Base-by-base conservation (phyloP, 2,329 filamentous ascomycete species). In the Scorias spongiosa region DNA sequence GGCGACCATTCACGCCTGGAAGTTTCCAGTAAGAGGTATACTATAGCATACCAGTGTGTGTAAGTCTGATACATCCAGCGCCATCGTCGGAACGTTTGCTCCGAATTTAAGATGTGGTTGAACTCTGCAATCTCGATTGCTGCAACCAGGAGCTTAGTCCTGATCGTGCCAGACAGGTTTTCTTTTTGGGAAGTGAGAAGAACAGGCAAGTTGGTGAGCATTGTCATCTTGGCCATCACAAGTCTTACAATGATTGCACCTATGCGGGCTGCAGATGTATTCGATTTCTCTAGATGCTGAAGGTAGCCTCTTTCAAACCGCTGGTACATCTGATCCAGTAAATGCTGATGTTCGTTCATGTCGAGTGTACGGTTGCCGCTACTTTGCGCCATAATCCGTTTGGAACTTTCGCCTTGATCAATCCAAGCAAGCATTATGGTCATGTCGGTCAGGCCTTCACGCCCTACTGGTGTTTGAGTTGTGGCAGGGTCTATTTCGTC, bases 121-220 rank as follows among this genome's bases (percentile, higher is more conserved):
- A 47, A 52, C 38, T 76, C 73, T 37, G 73, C 71, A 1, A 75
- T 63, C 48, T 76, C 72, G 14, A 75, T 68, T 2, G 69, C 70
- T 0, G 71, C 63, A 37, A 69, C 61, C 2, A 75, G 66, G 0
- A 76, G 57, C 29, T 66, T 67, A 42, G 63, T 60, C 2, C 66
- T 61, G 2, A 69, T 51, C 15, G 67, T 58, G 1, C 57, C 56
- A 1, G 65, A 59, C 36, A 65, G 32, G 36, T 44, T 28, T 11
- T 49, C 45, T 40, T 54, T 63, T 0, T 60, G 54, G 1, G 57
- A 56, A 1, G 63, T 61, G 48, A 46, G 47, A 14, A 51, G 46
- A 18, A 52, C 26, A n/a, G 49, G 49, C 10, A 47, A 38, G 37
- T 40, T 50, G n/a, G 47, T 38, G 3, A 54, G 37, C 6, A 54